phyloP scores from a whole-genome alignment of 2,329 filamentous ascomycete species.

The Aspergillus caelatus region DNA sequence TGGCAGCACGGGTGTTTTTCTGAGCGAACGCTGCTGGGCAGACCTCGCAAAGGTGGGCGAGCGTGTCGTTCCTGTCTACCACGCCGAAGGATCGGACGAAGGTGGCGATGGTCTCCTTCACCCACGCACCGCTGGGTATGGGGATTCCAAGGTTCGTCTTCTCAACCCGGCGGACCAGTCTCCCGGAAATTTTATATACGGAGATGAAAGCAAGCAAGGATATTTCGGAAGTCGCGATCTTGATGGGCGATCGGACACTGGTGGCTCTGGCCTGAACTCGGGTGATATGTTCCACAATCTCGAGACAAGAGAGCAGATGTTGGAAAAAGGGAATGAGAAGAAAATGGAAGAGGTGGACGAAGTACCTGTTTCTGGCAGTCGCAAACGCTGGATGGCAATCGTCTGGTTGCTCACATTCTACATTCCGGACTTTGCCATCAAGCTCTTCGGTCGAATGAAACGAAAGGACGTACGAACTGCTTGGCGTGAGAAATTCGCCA shows the following conservation, averaged over 20 bases:
- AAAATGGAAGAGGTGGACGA: constrained; percentile 89
- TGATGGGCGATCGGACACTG: constrained; percentile 88
- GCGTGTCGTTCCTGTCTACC: constrained; percentile 58
- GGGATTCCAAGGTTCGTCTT: constrained; percentile 59
- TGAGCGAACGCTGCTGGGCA: constrained; percentile 95
- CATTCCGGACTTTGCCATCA: constrained; percentile 81
- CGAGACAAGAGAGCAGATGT: constrained; percentile 90
- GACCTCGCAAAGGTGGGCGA: constrained; percentile 79
- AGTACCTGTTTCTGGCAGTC: constrained; percentile 72
- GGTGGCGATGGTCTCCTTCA: constrained; percentile 64
- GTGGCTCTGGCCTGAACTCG: constrained; percentile 83
- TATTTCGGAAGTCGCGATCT: constrained; percentile 82
- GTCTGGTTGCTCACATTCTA: constrained; percentile 85
- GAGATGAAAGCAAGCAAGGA: constrained; percentile 73
- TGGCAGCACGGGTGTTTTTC: constrained; percentile 89
- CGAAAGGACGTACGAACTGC: constrained; percentile 90
- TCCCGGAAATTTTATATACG: constrained; percentile 66
- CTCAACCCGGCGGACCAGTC: constrained; percentile 50
- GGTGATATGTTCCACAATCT: constrained; percentile 99
- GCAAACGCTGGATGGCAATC: constrained; percentile 87
- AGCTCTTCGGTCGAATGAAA: constrained; percentile 77
- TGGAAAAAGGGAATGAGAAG: constrained; percentile 91
- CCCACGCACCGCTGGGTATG: constrained; percentile 43
- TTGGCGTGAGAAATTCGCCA: constrained; percentile 96
- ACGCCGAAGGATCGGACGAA: constrained; percentile 56